These are phyloP conservation scores for Ogataea saltuana DNA, from an alignment of 805 yeast species.

Conservation along the genomic window DNA sequence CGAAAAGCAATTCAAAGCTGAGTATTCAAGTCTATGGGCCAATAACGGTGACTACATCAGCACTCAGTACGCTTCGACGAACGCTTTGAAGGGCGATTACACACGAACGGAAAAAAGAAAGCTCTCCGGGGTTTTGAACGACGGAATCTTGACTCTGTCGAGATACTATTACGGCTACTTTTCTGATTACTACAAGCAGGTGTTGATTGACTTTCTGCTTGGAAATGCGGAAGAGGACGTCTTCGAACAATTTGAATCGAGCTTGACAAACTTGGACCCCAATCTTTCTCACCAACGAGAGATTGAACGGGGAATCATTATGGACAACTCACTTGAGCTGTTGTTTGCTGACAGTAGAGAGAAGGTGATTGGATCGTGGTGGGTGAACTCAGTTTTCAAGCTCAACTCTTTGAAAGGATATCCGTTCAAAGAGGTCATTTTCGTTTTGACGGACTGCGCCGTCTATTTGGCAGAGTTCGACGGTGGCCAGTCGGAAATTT, in stretches of 20 bases:
- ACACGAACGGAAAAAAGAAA: slow-evolving; percentile 45
- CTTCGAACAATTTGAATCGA: slow-evolving; percentile 44
- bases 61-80: slow-evolving; percentile 59
- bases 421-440: slow-evolving; percentile 24
- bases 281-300: slow-evolving; percentile 22
- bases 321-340: slow-evolving; percentile 17
- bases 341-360: slow-evolving; percentile 26
- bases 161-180: slow-evolving; percentile 45
- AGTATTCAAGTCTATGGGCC: slow-evolving; percentile 53
- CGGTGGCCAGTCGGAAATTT: slow-evolving; percentile 20
- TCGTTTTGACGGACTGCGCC: slow-evolving; percentile 28
- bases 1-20: slow-evolving; percentile 21
- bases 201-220: slow-evolving; percentile 42
- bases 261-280: slow-evolving; percentile 35
- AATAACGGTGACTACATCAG: slow-evolving; percentile 70
- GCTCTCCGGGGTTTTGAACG: slow-evolving; percentile 43
- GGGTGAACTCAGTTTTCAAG: slow-evolving; percentile 28
- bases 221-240: slow-evolving; percentile 37
- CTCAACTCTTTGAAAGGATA: slow-evolving; percentile 14
- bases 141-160: slow-evolving; percentile 42
- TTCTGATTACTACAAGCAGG: slow-evolving; percentile 46
- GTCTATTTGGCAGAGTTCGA: slow-evolving; percentile 29
- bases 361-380: slow-evolving; percentile 36
- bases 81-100: slow-evolving; percentile 52
- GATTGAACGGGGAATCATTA: slow-evolving; percentile 15